These are phyloP conservation scores for Babjeviella inositovora DNA, from an alignment of 805 yeast species.

Conservation along the genomic window DNA sequence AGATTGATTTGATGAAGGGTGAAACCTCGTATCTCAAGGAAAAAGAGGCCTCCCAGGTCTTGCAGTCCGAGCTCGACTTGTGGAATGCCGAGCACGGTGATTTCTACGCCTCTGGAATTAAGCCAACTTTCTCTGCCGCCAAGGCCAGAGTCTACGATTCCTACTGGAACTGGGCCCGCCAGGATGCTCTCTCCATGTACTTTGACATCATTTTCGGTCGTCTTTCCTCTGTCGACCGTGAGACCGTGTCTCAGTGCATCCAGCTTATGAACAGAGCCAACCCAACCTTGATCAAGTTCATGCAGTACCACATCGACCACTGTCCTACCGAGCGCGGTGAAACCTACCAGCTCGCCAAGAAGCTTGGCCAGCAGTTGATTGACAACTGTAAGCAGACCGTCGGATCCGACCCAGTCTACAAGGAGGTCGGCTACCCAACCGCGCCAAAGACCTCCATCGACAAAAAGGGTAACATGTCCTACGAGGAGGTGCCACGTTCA, in stretches of 20 bases:
- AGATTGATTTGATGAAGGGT: conserved; percentile 82
- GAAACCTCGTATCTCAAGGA: conserved; percentile 71
- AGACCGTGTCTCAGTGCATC: conserved; percentile 90
- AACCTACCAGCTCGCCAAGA: conserved; percentile 81
- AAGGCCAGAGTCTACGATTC: conserved; percentile 96
- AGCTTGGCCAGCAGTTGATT: conserved; percentile 82
- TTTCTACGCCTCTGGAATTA: conserved; percentile 79
- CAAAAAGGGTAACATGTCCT: conserved; percentile 73
- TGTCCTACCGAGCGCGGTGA: conserved; percentile 73
- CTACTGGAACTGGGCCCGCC: conserved; percentile 99
- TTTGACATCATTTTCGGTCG: conserved; percentile 94
- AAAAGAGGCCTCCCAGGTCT: conserved; percentile 67
- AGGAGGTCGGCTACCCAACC: conserved; percentile 87
- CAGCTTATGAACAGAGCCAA: conserved; percentile 96
- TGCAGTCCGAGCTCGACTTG: conserved; percentile 84
- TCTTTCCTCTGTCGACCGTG: conserved; percentile 80
- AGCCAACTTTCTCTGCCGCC: conserved; percentile 78
- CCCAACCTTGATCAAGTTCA: conserved; percentile 84
- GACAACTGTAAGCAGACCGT: conserved; percentile 87
- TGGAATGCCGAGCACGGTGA: conserved; percentile 90
- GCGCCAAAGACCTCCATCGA: conserved; percentile 89
- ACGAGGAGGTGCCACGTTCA: conserved; percentile 76
- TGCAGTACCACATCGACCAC: conserved; percentile 87
- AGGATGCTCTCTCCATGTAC: conserved; percentile 85
- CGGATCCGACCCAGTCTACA: conserved; percentile 77